phyloP scores from a whole-genome alignment of 192 early-diverging fungal species.

The Coemansia sp. region DNA sequence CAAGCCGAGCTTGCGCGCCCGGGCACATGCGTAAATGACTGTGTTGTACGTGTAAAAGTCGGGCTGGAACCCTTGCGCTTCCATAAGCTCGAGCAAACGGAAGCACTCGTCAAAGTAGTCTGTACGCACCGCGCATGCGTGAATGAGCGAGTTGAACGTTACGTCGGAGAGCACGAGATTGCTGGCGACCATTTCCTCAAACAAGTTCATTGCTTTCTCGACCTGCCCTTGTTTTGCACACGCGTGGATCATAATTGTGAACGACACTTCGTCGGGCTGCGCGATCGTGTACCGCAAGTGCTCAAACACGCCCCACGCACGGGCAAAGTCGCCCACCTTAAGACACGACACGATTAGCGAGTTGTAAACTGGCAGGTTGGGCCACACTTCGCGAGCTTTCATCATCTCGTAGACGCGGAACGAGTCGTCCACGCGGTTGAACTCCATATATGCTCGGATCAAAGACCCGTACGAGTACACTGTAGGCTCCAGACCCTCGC shows the following conservation, averaged over 20 bases:
- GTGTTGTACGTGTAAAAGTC: constrained; percentile 81
- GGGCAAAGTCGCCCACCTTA: constrained; percentile 62
- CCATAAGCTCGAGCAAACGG: constrained; percentile 80
- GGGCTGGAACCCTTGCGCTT: constrained; percentile 74
- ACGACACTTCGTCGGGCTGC: constrained; percentile 76
- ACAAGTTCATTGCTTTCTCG: constrained; percentile 90
- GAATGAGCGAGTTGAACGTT: constrained; percentile 86
- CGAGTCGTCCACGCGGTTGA: constrained; percentile 63
- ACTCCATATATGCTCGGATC: constrained; percentile 67
- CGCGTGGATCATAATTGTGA: constrained; percentile 88
- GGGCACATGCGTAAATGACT: constrained; percentile 72
- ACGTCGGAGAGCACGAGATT: constrained; percentile 73
- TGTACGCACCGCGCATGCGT: constrained; percentile 72
- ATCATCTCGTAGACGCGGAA: constrained; percentile 78
- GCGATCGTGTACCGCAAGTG: constrained; percentile 76
- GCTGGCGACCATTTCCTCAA: constrained; percentile 79
- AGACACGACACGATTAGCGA: constrained; percentile 83
- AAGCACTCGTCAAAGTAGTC: constrained; percentile 89
- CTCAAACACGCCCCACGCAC: constrained; percentile 91
- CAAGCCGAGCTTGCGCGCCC: constrained; percentile 68
- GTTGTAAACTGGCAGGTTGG: constrained; percentile 69
- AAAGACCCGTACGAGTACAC: constrained; percentile 68
- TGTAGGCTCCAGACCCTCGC: constrained; percentile 58
- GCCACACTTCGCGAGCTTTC: constrained; percentile 61
- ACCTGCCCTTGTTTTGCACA: constrained; percentile 81